Base-by-base conservation (phyloP, 2,329 filamentous ascomycete genomes). In the Trichoderma pleuroti region DNA sequence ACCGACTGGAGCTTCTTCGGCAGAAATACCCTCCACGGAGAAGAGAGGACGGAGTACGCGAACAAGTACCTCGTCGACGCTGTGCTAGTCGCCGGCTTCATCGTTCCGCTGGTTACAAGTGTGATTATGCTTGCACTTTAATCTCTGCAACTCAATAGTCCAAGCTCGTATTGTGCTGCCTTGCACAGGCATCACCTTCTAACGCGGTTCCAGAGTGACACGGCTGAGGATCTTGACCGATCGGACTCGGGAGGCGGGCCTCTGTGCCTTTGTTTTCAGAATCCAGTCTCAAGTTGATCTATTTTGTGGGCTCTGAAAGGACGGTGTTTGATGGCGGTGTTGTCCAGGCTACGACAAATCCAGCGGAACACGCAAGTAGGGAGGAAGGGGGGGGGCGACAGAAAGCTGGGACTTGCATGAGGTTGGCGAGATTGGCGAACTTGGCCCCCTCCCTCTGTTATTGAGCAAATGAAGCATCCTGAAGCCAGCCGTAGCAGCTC, bases 171-270 rank as follows among this genome's bases (percentile, higher is more conserved):
- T 46, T 52, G 46, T 59, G 4, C 57, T 42, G 59, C 62, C 16
- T 39, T 57, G 64, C 28, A 52, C 56, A 68, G 21, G 56, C 39
- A 68, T 36, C 56, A 18, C 54, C 0, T 68, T 59, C 54, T 36
- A 49, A 49, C 26, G 36, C 36, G 14, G 12, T 30, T 66, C 18
- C 24, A 56, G 46, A 34, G 54, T 28, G 56, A 36, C 39, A 34
- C 54, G 56, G 65, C 65, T 36, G 28, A 61, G 65, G 54, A 68
- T 68, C 65, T 60, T 61, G 65, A 30, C 16, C 36, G 65, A 68
- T 68, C 65, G 56, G 30, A 42, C 65, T 52, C 65, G 65, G 56
- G 65, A 68, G 56, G 65, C 65, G 54, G 54, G 65, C 65, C 65
- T 34, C 26, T 61, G 28, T 32, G 52, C 39, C 39, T 61, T n/a